These are phyloP conservation scores for Zychaea mexicana DNA, from an alignment of 371 early-diverging fungal species.

Conservation along the genomic window DNA sequence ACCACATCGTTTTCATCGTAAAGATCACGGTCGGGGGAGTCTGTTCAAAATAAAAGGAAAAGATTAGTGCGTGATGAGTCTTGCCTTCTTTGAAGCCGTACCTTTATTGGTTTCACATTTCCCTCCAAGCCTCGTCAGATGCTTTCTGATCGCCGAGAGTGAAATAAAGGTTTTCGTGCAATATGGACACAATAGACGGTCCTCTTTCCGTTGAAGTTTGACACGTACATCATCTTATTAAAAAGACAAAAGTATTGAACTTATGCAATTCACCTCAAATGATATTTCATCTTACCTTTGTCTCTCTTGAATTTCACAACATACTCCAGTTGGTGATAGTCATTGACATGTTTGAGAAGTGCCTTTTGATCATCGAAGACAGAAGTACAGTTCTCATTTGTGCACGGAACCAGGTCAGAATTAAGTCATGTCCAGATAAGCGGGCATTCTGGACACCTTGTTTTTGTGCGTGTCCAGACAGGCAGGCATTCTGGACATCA, in stretches of 20 bases:
- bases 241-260: constrained; percentile 2
- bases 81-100: not conserved
- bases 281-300: not conserved
- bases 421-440: too few relatives aligned
- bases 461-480: too few relatives aligned
- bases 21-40: not conserved
- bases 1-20: not conserved
- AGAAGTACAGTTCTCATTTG: not conserved
- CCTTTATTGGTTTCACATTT: not conserved
- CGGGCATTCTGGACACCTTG: too few relatives aligned
- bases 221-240: not conserved
- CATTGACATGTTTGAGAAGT: not conserved
- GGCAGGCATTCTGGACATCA: too few relatives aligned
- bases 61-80: not conserved
- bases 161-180: not conserved
- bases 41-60: not conserved
- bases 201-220: not conserved
- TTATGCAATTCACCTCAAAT: not conserved
- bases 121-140: not conserved
- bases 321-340: constrained; percentile 2
- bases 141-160: constrained; percentile 6
- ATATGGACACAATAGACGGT: constrained; percentile 7
- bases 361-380: not conserved
- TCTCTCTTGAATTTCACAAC: not conserved
- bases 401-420: not conserved